A percentile compares a stretch with the other conserved stretches of the same genome.
phyloP scores from a whole-genome alignment of 1,284 basidiomycete species.

The Heterobasidion annosum region DNA sequence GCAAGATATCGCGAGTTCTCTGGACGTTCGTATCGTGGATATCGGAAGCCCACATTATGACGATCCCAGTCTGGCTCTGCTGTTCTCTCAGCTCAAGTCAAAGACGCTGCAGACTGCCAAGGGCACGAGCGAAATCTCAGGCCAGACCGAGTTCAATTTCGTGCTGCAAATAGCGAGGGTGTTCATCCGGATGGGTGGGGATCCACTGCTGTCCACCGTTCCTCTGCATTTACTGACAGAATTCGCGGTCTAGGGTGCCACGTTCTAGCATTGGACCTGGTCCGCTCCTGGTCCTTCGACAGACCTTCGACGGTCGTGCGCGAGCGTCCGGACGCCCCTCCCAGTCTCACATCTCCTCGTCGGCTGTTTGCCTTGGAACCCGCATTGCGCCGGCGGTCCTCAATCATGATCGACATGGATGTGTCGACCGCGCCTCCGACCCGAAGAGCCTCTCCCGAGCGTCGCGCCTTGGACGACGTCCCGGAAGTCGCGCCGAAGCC shows the following conservation, averaged over 20 bases:
- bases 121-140: conserved; percentile 84
- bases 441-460: conserved; percentile 40
- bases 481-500: conserved; percentile 15
- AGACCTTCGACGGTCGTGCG: conserved; percentile 43
- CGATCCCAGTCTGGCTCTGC: conserved; percentile 81
- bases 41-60: conserved; percentile 87
- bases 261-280: conserved; percentile 76
- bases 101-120: conserved; percentile 89
- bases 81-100: conserved; percentile 85
- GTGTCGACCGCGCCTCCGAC: conserved; percentile 57
- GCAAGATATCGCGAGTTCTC: conserved; percentile 52
- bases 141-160: conserved; percentile 85
- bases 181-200: conserved; percentile 85
- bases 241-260: conserved; percentile 71
- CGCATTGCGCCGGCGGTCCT: conserved; percentile 48
- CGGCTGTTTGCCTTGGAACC: conserved; percentile 46
- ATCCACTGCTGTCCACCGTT: neutral
- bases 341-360: conserved; percentile 32
- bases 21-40: conserved; percentile 45
- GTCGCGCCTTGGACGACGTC: conserved; percentile 2
- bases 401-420: conserved; percentile 84
- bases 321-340: conserved; percentile 21
- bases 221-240: neutral
- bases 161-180: conserved; percentile 88
- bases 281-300: conserved; percentile 87